These are phyloP conservation scores for Macrophomina phaseolina DNA, from an alignment of 2,329 filamentous ascomycete genomes.

Conservation along the genomic window DNA sequence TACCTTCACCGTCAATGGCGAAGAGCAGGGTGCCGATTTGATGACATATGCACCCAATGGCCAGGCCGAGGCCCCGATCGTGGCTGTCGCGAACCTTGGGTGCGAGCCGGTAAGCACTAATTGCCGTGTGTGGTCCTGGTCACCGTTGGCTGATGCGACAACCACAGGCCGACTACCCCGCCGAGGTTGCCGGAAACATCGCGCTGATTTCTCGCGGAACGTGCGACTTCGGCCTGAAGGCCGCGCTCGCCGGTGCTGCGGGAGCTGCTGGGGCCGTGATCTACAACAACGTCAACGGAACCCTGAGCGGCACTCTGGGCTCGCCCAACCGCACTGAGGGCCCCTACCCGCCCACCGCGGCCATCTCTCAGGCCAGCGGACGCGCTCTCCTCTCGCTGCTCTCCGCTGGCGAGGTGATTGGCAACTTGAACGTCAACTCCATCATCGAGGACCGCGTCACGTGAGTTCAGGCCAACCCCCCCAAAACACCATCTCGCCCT, in stretches of 20 bases:
- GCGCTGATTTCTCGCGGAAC: slow-evolving; percentile 71
- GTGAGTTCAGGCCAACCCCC: slow-evolving; percentile 33
- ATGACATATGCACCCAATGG: slow-evolving; percentile 37
- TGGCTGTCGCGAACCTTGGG: slow-evolving; percentile 39
- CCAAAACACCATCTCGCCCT: neutral
- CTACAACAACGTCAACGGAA: slow-evolving; percentile 69
- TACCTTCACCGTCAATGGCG: slow-evolving; percentile 34
- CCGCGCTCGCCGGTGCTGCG: slow-evolving; percentile 67
- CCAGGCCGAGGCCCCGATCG: slow-evolving; percentile 36
- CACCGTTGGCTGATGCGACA: neutral
- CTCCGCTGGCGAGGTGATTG: slow-evolving; percentile 49
- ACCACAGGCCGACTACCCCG: slow-evolving; percentile 60
- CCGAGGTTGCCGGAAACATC: slow-evolving; percentile 64
- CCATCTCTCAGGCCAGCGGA: slow-evolving; percentile 61
- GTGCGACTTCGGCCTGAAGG: slow-evolving; percentile 72
- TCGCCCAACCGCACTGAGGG: slow-evolving; percentile 40
- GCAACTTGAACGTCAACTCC: slow-evolving; percentile 44
- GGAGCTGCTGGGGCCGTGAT: slow-evolving; percentile 72
- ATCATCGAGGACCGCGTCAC: slow-evolving; percentile 55
- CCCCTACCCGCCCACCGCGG: slow-evolving; percentile 50
- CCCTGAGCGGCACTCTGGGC: slow-evolving; percentile 74
- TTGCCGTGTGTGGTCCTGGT: neutral
- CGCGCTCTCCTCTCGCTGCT: slow-evolving; percentile 62
- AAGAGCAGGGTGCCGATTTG: slow-evolving; percentile 30
- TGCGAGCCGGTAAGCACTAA: slow-evolving; percentile 37